Conservation (phyloP, 495 filamentous ascomycete genomes). For the Xanthoparmelia taractica region DNA sequence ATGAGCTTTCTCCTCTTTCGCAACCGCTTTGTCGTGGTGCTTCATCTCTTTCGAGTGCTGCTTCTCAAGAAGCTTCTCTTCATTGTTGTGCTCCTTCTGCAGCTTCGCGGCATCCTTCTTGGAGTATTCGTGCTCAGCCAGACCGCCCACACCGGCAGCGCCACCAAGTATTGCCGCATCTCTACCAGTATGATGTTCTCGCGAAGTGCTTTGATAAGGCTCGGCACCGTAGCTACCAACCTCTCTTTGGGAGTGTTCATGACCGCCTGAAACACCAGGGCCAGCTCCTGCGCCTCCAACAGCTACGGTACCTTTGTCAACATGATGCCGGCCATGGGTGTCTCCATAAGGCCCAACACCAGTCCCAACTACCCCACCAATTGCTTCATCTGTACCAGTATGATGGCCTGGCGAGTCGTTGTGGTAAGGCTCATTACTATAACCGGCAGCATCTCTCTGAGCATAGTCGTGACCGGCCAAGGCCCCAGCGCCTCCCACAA, state of each 20-base stretch:
- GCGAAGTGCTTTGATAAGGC: background rate
- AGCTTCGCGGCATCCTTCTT: slow-evolving; percentile 21
- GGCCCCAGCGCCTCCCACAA: slow-evolving; percentile 24
- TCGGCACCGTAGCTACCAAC: background rate
- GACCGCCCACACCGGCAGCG: slow-evolving; percentile 17
- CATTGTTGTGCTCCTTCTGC: slow-evolving; percentile 19
- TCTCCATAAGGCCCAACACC: background rate
- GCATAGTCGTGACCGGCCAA: slow-evolving; percentile 21
- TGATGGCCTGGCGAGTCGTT: background rate
- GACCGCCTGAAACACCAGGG: background rate
- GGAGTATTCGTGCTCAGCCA: slow-evolving; percentile 19
- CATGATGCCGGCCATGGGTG: background rate
- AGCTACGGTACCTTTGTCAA: background rate
- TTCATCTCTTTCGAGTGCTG: slow-evolving; percentile 26
- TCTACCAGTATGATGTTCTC: slow-evolving; percentile 9
- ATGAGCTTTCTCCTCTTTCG: slow-evolving; percentile 23
- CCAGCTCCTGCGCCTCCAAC: background rate
- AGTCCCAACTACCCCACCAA: background rate
- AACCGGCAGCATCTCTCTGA: slow-evolving; percentile 11
- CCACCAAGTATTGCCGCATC: slow-evolving; percentile 27
- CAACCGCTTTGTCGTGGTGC: slow-evolving; percentile 25
- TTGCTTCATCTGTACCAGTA: background rate
- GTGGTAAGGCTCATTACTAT: background rate
- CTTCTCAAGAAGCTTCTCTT: slow-evolving; percentile 24
- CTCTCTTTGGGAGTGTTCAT: background rate